Percentiles rank a stretch among this genome's conserved stretches.
Conservation (phyloP, 495 filamentous ascomycete species). For the Aspergillus bridgeri region DNA sequence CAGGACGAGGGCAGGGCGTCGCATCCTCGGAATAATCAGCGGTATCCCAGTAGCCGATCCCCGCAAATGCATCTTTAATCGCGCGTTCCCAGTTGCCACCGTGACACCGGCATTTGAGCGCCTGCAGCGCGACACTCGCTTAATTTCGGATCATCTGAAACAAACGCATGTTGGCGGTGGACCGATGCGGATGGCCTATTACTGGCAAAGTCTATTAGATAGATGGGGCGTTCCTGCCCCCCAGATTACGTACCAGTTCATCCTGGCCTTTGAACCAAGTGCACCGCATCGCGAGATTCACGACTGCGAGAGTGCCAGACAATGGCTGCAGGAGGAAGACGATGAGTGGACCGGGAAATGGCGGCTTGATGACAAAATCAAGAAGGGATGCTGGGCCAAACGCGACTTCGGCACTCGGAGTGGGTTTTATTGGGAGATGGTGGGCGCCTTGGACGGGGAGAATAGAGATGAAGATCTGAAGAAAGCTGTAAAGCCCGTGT, state of each 20-base stretch:
- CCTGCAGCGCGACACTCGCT: background rate
- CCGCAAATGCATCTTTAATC: background rate
- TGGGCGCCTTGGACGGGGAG: background rate
- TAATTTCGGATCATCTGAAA: conserved; percentile 3
- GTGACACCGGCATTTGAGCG: conserved; percentile 1
- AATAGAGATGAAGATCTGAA: conserved; percentile 6
- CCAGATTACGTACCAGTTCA: background rate
- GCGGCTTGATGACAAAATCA: background rate
- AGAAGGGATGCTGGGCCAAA: background rate
- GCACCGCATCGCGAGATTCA: background rate
- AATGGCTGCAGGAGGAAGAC: background rate
- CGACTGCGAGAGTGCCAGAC: background rate
- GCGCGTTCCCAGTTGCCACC: background rate
- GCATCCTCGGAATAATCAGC: background rate
- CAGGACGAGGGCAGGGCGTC: background rate
- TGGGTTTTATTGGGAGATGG: background rate
- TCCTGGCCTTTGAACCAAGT: background rate
- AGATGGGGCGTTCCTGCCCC: background rate
- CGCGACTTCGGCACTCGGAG: background rate
- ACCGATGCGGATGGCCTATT: background rate
- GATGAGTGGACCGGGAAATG: background rate
- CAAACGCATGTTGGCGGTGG: background rate
- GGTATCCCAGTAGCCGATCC: background rate
- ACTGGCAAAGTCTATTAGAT: background rate
- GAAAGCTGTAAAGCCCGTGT: conserved; percentile 5